Base-by-base conservation (phyloP, 176 grass and related monocot species). In the Cocos nucifera region DNA sequence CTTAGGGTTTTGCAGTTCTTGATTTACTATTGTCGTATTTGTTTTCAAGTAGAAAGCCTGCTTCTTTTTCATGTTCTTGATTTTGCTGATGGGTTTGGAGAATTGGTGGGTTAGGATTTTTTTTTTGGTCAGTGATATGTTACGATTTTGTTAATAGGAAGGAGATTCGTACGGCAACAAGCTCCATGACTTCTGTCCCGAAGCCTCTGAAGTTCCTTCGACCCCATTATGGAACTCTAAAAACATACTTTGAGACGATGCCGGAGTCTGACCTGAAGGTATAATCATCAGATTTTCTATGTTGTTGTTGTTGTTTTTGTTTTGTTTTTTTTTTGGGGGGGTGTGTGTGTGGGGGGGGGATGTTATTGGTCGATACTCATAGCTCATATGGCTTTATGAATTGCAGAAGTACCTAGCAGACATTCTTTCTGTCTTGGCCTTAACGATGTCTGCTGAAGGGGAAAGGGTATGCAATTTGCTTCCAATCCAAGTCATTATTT, bases 101-200 rank as follows among this genome's bases (percentile, higher is more conserved):
- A 44, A 44, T 20, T 29, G 55, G 15, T 24, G 63, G 28, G 0
- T 30, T 6, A 6, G 28, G 5, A 30, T 30, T 30, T 30, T 29
- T 30, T 23, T 23, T 23, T 23, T 23, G 0, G 26, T 27, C 49
- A 15, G 19, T 23, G 14, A 66, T 24, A 66, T 66, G n/a, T n/a
- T 56, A 35, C 19, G 35, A 39, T 57, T 53, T 70, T 54, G 50
- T 50, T 69, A 84, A 25, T 16, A 73, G 92, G 78, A 75, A 85
- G 74, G 92, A 97, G 73, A 97, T 97, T 60, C 71, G 87, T n/a
- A 85, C 92, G 0, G 83, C 92, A 15, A 97, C 87, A 15, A 96
- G 92, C 28, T 96, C 92, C 0, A 96, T 96, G 92, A 96, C 92
- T 1, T 96, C 92, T 27, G 92, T 96, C 10, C 92, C 92, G 8